Base-by-base conservation (phyloP, 495 filamentous ascomycete species). In the Neurospora cerealis region DNA sequence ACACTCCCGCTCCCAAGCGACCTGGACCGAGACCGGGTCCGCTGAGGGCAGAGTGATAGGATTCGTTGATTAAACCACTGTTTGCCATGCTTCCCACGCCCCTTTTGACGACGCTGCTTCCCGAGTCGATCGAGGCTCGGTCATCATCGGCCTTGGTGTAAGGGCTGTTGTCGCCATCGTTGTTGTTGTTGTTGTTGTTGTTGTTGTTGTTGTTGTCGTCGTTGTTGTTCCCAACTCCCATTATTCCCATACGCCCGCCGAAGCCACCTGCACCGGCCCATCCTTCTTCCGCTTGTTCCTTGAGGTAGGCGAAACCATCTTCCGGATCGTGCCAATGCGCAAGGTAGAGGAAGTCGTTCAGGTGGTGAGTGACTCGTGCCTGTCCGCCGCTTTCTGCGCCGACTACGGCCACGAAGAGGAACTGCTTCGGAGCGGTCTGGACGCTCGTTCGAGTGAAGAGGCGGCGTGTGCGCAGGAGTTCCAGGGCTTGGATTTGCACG, bases 291-390 rank as follows among this genome's bases (percentile, higher is more conserved):
- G 80, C 83, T 71, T 77, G 76, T 28, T 91, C 89, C 75, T 96
- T 91, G 2, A 93, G 80, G 74, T 95, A 89, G 1, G 87, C 85
- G 72, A 92, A 91, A 0, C 90, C 93, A 79, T 94, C 89, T 19
- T 94, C 90, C 5, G 87, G 84, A 41, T 91, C 86, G 78, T 99
- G 94, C 82, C 89, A 93, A 81, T 98, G 94, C 1, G 93, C 95
- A 21, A 99, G 89, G 78, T 95, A 93, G 74, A 98, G 89, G 75
- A 92, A 88, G 72, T 98, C 94, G 78, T 92, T 93, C 84, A 97
- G 79, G 73, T 88, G 86, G 60, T 83, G 78, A 21, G 83, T 86
- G 21, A 89, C 82, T 39, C 80, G 82, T 3, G 83, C 85, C 69
- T 81, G 80, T 21, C 82, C 80, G 17, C 80, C 83, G 77, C 77